Evolutionary conservation across 1,139 yeast genomes (phyloP), one percentile per base, ranked within the genome.

Genomic region (Sugiyamaella xylanicola): DNA sequence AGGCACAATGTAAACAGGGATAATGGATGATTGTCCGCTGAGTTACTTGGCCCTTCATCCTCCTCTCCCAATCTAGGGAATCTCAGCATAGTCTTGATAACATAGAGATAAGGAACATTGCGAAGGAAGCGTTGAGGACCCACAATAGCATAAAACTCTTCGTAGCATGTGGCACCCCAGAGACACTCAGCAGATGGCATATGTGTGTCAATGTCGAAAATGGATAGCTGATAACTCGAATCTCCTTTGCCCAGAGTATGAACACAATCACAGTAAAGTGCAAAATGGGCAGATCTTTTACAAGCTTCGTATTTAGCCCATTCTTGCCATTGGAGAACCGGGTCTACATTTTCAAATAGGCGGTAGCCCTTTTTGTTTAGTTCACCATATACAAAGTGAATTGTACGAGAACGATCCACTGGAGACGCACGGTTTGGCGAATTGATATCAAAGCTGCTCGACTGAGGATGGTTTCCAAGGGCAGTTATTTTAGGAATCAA

Each of bases 261-360:
- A 11, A 63, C 64, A 46, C 61, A 58, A 47, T 66, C 72, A 52
- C 64, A 60, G 55, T 65, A 66, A 11, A 65, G 54, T 2, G 70
- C 62, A 54, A 66, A 63, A 56, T 63, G 65, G 4, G 62, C 60
- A 1, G 69, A 56, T 17, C 74, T 67, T 53, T 68, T 68, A 48
- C 65, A 58, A 16, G 68, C 54, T 54, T 72, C 75, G 48, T 65
- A 62, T 15, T 59, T 51, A 17, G 65, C 61, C 74, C 75, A 72
- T 40, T 69, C 70, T 32, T 56, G 60, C 74, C 75, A 72, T 39
- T 61, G 62, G 2, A 50, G 36, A 19, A 53, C 44, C 9, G 27
- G 41, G 25, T 56, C 55, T 1, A 32, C 42, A 25, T 32, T 63
- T 61, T 15, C 66, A 29, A 52, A 40, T 15, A 52, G 35, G 7